Percentiles rank a stretch among this genome's conserved stretches.
These are phyloP conservation scores for Wolfiporia cocos DNA, from an alignment of 1,284 basidiomycete species.

Conservation along the genomic window DNA sequence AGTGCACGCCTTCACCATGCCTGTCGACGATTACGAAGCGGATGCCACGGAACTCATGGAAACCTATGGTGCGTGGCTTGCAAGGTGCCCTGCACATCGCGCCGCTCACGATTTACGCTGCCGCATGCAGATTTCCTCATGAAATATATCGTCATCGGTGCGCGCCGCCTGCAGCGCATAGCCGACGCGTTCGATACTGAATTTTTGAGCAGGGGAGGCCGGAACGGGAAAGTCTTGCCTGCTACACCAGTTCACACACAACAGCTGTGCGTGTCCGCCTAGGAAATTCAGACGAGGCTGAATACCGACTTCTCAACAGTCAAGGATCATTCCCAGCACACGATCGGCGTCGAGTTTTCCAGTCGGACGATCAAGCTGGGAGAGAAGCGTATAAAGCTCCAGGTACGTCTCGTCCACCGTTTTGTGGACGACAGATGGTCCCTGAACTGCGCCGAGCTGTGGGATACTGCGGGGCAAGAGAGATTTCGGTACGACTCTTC, in stretches of 20 bases:
- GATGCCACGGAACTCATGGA: constrained; percentile 88
- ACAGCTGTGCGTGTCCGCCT: constrained; percentile 64
- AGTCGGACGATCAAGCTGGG: constrained; percentile 85
- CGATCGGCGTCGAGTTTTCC: constrained; percentile 95
- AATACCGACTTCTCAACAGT: constrained; percentile 47
- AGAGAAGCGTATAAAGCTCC: constrained; percentile 91
- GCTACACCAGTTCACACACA: constrained; percentile 93
- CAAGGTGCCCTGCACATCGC: neutral
- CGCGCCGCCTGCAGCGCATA: constrained; percentile 12
- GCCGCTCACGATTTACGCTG: constrained; percentile 4
- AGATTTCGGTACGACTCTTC: constrained; percentile 69
- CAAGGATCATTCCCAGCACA: constrained; percentile 96
- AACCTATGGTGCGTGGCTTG: constrained; percentile 71
- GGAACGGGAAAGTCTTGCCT: constrained; percentile 96
- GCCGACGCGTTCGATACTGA: neutral
- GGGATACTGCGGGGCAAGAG: constrained; percentile 98
- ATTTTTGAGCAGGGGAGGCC: constrained; percentile 68
- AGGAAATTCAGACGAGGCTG: neutral
- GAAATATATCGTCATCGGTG: constrained; percentile 96
- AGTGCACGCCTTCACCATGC: constrained; percentile 9
- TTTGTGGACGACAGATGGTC: constrained; percentile 1
- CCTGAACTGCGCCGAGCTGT: constrained; percentile 50
- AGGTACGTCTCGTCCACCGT: constrained; percentile 46
- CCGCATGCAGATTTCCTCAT: constrained; percentile 80
- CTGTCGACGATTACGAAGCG: constrained; percentile 51